phyloP scores from a whole-genome alignment of 176 grass and related monocot genomes.

The Panicum miliaceum region DNA sequence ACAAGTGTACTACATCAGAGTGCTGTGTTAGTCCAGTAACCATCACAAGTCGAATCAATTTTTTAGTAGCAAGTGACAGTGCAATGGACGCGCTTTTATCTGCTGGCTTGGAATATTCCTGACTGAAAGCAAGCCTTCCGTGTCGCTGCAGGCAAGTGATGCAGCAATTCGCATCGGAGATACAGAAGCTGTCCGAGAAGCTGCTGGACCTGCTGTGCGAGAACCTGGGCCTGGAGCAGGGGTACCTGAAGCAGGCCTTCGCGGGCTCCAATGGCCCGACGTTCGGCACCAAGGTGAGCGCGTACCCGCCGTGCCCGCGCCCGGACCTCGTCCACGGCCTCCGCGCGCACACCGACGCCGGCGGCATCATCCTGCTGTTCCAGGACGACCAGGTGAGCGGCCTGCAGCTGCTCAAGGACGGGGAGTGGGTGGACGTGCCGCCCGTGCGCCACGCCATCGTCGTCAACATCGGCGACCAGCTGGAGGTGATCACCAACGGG shows the following conservation, averaged over 20 bases:
- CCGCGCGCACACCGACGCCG: slow-evolving; percentile 93
- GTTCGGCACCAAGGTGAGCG: slow-evolving; percentile 91
- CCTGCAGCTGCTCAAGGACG: slow-evolving; percentile 80
- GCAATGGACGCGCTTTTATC: not conserved
- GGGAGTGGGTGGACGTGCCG: slow-evolving; percentile 78
- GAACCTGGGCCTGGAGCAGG: slow-evolving; percentile 85
- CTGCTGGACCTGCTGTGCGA: slow-evolving; percentile 84
- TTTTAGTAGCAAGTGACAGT: not conserved
- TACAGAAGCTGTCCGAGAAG: slow-evolving; percentile 72
- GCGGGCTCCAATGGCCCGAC: slow-evolving; percentile 68
- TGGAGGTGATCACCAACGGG: slow-evolving; percentile 99
- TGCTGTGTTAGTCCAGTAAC: slow-evolving; percentile 3
- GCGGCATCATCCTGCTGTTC: slow-evolving; percentile 92
- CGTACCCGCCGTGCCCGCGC: slow-evolving; percentile 86
- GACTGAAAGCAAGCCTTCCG: not conserved
- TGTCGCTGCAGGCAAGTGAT: slow-evolving; percentile 56
- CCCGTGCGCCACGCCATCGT: slow-evolving; percentile 75
- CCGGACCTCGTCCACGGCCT: slow-evolving; percentile 76
- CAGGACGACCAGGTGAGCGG: slow-evolving; percentile 91
- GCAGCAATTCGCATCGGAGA: slow-evolving; percentile 64
- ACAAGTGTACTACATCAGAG: slow-evolving; percentile 1
- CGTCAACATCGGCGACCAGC: slow-evolving; percentile 94
- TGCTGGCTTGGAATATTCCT: not conserved
- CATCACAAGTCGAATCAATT: slow-evolving; percentile 24
- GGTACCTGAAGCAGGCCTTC: slow-evolving; percentile 70